phyloP scores from a whole-genome alignment of 2,329 filamentous ascomycete genomes.

The Trichophyton benhamiae region DNA sequence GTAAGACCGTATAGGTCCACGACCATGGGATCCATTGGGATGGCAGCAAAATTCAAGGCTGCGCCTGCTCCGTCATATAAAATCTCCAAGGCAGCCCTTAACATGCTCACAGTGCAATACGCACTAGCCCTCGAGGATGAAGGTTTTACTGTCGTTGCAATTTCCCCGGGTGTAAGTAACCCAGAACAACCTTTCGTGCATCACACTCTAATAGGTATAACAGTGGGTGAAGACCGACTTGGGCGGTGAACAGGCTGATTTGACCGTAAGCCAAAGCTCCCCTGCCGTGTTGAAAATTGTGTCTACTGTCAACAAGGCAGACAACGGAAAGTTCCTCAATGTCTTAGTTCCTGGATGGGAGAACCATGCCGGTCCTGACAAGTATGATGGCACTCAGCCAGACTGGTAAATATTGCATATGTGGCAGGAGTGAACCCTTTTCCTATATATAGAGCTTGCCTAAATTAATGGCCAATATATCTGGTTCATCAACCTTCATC shows the following conservation, averaged over 20 bases:
- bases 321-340: conserved; percentile 37
- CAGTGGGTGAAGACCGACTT: conserved; percentile 36
- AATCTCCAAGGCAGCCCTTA: conserved; percentile 38
- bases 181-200: neutral
- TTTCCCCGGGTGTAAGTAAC: conserved; percentile 35
- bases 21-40: conserved; percentile 30
- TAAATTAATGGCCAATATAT: neutral
- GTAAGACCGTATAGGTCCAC: conserved; percentile 24
- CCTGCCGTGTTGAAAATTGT: conserved; percentile 34
- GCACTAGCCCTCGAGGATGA: conserved; percentile 21
- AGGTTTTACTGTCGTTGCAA: conserved; percentile 33
- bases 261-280: conserved; percentile 26
- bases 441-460: neutral
- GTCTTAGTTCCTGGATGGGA: conserved; percentile 24
- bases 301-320: conserved; percentile 23
- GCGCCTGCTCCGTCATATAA: conserved; percentile 30
- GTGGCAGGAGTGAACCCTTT: neutral
- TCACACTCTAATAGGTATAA: neutral
- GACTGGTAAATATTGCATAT: conserved; percentile 14
- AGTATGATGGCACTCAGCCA: conserved; percentile 19
- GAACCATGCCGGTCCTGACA: conserved; percentile 20
- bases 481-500: too few species aligned
- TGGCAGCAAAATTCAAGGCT: conserved; percentile 14
- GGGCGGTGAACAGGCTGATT: conserved; percentile 27
- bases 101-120: conserved; percentile 35